Evolutionary conservation across 306 rosid genomes (phyloP).

Genomic region (Medicago truncatula): DNA sequence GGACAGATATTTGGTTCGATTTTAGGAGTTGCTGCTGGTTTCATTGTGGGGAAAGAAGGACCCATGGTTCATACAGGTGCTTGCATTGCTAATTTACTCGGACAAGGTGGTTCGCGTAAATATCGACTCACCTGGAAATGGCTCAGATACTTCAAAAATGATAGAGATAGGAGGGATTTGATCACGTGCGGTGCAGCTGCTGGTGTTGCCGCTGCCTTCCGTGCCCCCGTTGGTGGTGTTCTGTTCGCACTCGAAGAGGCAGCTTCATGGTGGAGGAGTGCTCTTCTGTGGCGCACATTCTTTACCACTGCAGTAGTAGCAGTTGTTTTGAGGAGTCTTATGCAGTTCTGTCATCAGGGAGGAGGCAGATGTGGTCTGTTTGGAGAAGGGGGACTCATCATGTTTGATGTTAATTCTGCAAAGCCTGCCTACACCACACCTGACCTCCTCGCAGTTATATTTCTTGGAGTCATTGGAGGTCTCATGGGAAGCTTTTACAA

Average conservation of each 20-base stretch:
- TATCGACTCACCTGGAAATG: slow-evolving; percentile 74
- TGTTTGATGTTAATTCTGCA: slow-evolving; percentile 65
- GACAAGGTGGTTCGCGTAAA: slow-evolving; percentile 84
- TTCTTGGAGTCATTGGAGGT: slow-evolving; percentile 76
- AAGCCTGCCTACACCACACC: slow-evolving; percentile 47
- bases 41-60: slow-evolving; percentile 85
- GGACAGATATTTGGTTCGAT: slow-evolving; percentile 89
- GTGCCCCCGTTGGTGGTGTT: slow-evolving; percentile 89
- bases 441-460: slow-evolving; percentile 61
- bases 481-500: slow-evolving; percentile 77
- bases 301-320: slow-evolving; percentile 85
- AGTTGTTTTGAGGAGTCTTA: slow-evolving; percentile 64
- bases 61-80: slow-evolving; percentile 93
- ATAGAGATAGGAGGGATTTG: slow-evolving; percentile 77
- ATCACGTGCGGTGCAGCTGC: slow-evolving; percentile 91
- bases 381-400: slow-evolving; percentile 79
- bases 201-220: slow-evolving; percentile 82
- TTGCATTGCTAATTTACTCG: slow-evolving; percentile 76
- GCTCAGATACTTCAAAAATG: slow-evolving; percentile 80
- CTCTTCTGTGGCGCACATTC: slow-evolving; percentile 85
- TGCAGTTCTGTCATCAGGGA: slow-evolving; percentile 50
- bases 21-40: slow-evolving; percentile 78
- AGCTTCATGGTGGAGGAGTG: slow-evolving; percentile 95
- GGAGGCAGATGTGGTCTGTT: slow-evolving; percentile 72
- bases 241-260: slow-evolving; percentile 90